Evolutionary conservation across 768 basidiomycete genomes (phyloP).

Genomic region (Strobilomyces confusus): DNA sequence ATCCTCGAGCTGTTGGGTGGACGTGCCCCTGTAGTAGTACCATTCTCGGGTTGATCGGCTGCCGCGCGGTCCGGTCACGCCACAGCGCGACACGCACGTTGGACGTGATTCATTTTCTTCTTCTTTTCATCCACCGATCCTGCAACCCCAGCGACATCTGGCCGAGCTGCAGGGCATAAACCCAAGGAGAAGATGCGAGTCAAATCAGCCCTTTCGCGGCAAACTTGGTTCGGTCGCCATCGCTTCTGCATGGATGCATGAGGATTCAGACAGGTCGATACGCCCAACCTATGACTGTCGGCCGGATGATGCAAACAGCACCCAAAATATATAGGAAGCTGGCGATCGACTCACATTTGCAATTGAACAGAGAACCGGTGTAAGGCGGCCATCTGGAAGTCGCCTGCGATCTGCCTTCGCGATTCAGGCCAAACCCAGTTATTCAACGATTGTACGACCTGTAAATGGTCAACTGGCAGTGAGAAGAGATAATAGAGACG

Average conservation of each 20-base stretch:
- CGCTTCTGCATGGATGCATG: conserved; percentile 6
- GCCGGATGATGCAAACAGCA: conserved; percentile 6
- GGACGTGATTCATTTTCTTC: conserved; percentile 1
- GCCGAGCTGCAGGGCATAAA: neutral
- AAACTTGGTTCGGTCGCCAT: neutral
- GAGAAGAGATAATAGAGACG: neutral
- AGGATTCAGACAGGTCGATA: conserved; percentile 4
- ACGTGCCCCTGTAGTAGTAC: neutral
- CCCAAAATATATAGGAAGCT: conserved; percentile 4
- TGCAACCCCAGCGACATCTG: conserved; percentile 5
- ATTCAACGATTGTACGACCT: neutral
- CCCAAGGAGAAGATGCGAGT: conserved; percentile 10
- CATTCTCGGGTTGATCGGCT: conserved; percentile 15
- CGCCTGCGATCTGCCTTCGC: conserved; percentile 9
- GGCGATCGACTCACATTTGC: conserved; percentile 21
- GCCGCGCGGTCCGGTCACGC: conserved; percentile 10
- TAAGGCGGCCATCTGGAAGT: neutral
- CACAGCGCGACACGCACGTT: conserved; percentile 11
- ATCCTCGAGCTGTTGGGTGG: conserved; percentile 16
- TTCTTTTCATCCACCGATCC: conserved; percentile 5
- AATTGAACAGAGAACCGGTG: conserved; percentile 13
- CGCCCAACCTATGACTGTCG: neutral
- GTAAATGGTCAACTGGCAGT: neutral
- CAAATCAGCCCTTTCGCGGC: neutral
- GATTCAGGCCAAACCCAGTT: conserved; percentile 3